Base-by-base conservation (phyloP, 176 grass and related monocot species). In the Oryza glaberrima region DNA sequence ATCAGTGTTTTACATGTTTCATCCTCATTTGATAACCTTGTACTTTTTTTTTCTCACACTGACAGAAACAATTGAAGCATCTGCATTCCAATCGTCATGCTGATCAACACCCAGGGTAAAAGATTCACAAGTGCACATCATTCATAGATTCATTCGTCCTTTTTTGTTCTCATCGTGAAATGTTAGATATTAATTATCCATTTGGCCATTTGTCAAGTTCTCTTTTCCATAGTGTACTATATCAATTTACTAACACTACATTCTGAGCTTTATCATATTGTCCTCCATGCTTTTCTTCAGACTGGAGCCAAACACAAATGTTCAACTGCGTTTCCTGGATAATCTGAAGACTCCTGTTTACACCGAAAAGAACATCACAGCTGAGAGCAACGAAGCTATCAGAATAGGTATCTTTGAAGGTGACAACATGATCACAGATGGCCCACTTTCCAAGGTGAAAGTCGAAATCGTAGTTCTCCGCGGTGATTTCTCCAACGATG, bases 401-500 rank as follows among this genome's bases (percentile, higher is more conserved):
- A 67, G 44, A 73, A 54, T 88, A 68, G 87, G 45, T 8, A 73
- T 88, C 19, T 74, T 74, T 75, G 69, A 79, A 68, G 75, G 87
- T 67, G 58, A 46, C 8, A 45, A 49, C 3, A 67, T 52, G 35
- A 26, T 88, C 14, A 67, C 0, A 5, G 14, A 70, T 35, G 87
- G 81, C 11, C 46, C 13, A 0, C 81, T 88, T 60, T 84, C 81
- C 0, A 60, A 73, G 49, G 35, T 11, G 0, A 84, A 79, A 72
- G 44, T 80, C 19, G 69, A 88, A 19, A 56, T 88, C 11, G 38
- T 88, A 61, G 81, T 79, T 68, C 87, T 88, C 23, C 87, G 69
- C 4, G 87, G 81, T 0, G 76, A 79, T 10, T 88, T 88, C 46
- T 68, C 35, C 17, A 35, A 73, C 1, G 51, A 83, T 28, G 69